Conservation (phyloP, 257 asterid genomes). For the Dorcoceras hygrometricum region DNA sequence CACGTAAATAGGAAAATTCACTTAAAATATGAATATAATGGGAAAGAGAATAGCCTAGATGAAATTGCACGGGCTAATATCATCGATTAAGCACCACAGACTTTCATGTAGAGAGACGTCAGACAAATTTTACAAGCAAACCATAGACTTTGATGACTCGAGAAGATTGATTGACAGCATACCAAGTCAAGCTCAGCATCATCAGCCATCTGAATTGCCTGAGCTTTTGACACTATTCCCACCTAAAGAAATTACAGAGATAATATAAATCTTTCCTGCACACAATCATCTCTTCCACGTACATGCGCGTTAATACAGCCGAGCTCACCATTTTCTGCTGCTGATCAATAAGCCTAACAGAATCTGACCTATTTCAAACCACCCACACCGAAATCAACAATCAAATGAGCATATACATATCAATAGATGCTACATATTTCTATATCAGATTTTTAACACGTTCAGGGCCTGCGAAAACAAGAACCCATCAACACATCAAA, state of each 20-base stretch:
- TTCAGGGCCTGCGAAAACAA: no score
- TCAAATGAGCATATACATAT: constrained; percentile 12
- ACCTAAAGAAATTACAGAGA: constrained; percentile 49
- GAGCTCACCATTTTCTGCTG: constrained; percentile 85
- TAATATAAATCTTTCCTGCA: constrained; percentile 6
- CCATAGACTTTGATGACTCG: no score
- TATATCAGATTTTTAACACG: neutral
- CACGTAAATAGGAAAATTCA: neutral
- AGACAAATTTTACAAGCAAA: no score
- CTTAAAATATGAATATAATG: no score
- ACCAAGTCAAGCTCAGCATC: constrained; percentile 94
- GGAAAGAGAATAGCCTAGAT: no score
- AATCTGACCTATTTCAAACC: constrained; percentile 67
- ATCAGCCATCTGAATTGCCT: constrained; percentile 91
- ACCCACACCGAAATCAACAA: constrained; percentile 23
- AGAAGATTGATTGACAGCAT: constrained; percentile 28
- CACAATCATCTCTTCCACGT: neutral
- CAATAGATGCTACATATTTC: neutral
- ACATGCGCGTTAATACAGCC: neutral
- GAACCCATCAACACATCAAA: neutral
- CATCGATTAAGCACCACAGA: no score
- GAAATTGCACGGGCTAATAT: no score
- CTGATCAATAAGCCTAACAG: constrained; percentile 83
- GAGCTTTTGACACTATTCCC: constrained; percentile 68
- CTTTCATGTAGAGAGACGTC: neutral